phyloP scores from a whole-genome alignment of 208 protist species.

The Trypanosoma brucei region DNA sequence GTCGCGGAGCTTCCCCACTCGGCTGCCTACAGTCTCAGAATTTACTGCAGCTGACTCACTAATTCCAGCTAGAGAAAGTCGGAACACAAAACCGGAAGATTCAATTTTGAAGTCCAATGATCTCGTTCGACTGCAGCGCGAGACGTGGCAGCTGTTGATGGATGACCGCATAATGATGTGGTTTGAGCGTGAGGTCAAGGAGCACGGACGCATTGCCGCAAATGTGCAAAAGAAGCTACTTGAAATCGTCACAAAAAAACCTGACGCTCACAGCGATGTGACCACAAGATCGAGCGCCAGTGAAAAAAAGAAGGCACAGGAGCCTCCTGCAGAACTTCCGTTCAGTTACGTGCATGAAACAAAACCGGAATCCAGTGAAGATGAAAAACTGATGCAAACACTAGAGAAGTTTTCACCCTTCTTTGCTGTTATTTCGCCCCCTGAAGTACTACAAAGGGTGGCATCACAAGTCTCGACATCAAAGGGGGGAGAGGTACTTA shows the following conservation, averaged over 20 bases:
- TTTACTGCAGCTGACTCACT: background rate
- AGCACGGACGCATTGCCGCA: constrained; percentile 56
- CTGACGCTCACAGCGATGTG: background rate
- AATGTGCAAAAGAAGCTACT: constrained; percentile 68
- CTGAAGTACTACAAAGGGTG: constrained; percentile 36
- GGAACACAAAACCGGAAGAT: background rate
- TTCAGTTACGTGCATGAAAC: background rate
- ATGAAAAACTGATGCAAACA: constrained; percentile 34
- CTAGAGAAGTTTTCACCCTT: constrained; percentile 77
- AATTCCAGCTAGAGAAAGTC: background rate
- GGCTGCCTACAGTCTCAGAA: constrained; percentile 5
- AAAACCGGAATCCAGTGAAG: constrained; percentile 1
- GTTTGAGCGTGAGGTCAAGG: constrained; percentile 71
- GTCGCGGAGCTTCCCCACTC: no score
- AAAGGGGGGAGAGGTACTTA: constrained; percentile 25
- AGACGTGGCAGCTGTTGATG: constrained; percentile 82
- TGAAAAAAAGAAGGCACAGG: background rate
- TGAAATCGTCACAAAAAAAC: constrained; percentile 44
- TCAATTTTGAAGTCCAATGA: background rate
- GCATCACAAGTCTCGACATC: constrained; percentile 30
- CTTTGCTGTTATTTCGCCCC: constrained; percentile 70
- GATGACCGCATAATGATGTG: constrained; percentile 81
- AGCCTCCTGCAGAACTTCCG: background rate
- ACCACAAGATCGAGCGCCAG: background rate
- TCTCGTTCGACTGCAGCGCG: constrained; percentile 56